phyloP scores from a whole-genome alignment of 345 rosid species.

The Citrus hindsii region DNA sequence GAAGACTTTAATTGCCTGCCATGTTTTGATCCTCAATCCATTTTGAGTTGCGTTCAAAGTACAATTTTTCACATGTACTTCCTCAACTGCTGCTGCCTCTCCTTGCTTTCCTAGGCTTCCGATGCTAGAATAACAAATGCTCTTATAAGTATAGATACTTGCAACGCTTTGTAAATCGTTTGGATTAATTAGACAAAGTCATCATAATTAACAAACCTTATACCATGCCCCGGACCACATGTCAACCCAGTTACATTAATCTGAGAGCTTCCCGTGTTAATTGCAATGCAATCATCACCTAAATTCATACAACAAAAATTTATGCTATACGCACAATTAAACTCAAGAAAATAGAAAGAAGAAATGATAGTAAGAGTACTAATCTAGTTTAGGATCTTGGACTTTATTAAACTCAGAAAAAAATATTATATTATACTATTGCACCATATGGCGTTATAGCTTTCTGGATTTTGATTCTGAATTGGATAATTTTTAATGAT shows the following conservation, averaged over 20 bases:
- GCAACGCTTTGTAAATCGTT: no score
- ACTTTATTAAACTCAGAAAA: no score
- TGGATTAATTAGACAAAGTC: background rate
- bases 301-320: background rate
- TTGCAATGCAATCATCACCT: conserved; percentile 41
- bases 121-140: background rate
- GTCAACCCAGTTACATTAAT: conserved; percentile 11
- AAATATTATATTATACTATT: no score
- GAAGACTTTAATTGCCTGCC: conserved; percentile 11
- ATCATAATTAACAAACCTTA: conserved; percentile 13
- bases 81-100: conserved; percentile 2
- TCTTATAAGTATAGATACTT: no score
- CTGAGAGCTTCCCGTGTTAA: conserved; percentile 1
- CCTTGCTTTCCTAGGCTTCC: conserved; percentile 24
- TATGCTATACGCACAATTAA: background rate
- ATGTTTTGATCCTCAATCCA: conserved; percentile 32
- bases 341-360: background rate
- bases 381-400: rapidly evolving
- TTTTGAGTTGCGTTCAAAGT: background rate
- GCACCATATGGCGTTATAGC: no score
- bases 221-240: conserved; percentile 43
- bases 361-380: background rate
- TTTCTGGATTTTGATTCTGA: no score
- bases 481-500: no score
- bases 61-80: conserved; percentile 4